Percentiles rank a stretch among this genome's conserved stretches.
phyloP scores from a whole-genome alignment of 2,329 filamentous ascomycete species.

The Neurospora sp. region DNA sequence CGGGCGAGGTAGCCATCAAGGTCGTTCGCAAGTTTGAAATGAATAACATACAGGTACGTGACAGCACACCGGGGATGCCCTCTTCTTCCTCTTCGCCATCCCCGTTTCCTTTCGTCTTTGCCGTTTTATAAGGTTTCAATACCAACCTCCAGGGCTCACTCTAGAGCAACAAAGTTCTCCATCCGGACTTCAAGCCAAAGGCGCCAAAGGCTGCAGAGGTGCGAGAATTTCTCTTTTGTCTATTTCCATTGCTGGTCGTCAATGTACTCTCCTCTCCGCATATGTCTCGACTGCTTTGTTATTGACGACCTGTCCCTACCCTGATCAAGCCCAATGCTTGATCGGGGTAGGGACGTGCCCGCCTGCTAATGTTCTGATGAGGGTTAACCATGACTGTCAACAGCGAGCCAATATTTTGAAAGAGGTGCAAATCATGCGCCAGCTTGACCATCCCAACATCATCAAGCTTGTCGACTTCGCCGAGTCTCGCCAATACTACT shows the following conservation, averaged over 20 bases:
- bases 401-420: slow-evolving; percentile 96
- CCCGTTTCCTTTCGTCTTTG: slow-evolving; percentile 20
- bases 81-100: slow-evolving; percentile 15
- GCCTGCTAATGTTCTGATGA: background rate
- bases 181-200: slow-evolving; percentile 86
- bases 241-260: slow-evolving; percentile 19
- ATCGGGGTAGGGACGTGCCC: slow-evolving; percentile 4
- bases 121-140: slow-evolving; percentile 25
- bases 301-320: slow-evolving; percentile 7
- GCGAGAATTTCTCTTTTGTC: slow-evolving; percentile 44
- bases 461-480: slow-evolving; percentile 88
- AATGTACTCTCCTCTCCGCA: slow-evolving; percentile 13
- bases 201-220: slow-evolving; percentile 96
- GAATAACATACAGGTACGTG: slow-evolving; percentile 95
- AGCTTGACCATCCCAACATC: slow-evolving; percentile 92
- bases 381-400: slow-evolving; percentile 20
- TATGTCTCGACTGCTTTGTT: slow-evolving; percentile 1
- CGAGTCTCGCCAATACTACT: slow-evolving; percentile 92
- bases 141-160: slow-evolving; percentile 41
- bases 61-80: slow-evolving; percentile 3
- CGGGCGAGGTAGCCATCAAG: slow-evolving; percentile 87
- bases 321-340: slow-evolving; percentile 6
- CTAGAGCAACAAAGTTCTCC: slow-evolving; percentile 85
- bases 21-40: slow-evolving; percentile 98
- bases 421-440: slow-evolving; percentile 97